Conservation (phyloP, 768 basidiomycete genomes). For the Boletus fagicola region DNA sequence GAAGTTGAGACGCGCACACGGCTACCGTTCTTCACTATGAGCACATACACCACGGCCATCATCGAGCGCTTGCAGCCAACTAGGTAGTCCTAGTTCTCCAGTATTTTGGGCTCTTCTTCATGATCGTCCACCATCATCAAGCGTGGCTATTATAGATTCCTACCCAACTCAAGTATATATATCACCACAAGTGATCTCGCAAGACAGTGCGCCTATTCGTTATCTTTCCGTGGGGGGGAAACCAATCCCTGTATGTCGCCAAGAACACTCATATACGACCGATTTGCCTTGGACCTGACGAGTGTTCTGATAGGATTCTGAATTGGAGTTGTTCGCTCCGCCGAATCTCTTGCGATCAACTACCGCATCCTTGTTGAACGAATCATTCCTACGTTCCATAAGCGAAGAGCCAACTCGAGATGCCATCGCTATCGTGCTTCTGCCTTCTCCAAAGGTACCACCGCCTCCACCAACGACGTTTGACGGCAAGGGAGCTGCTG, state of each 20-base stretch:
- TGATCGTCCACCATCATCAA: slow-evolving; percentile 19
- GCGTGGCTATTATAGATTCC: slow-evolving; percentile 50
- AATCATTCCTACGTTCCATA: slow-evolving; percentile 15
- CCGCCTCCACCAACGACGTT: slow-evolving; percentile 42
- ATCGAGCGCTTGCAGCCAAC: slow-evolving; percentile 45
- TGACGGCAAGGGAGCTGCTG: slow-evolving; percentile 26
- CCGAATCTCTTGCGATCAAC: slow-evolving; percentile 58
- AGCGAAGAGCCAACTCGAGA: not conserved
- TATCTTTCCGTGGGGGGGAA: slow-evolving; percentile 41
- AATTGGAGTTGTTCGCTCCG: slow-evolving; percentile 43
- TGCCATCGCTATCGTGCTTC: slow-evolving; percentile 36
- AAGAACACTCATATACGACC: not conserved
- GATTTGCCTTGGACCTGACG: not conserved
- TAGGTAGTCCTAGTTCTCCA: slow-evolving; percentile 34
- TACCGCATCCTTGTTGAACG: slow-evolving; percentile 50
- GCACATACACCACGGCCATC: slow-evolving; percentile 44
- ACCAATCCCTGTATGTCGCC: slow-evolving; percentile 9
- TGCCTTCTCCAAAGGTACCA: slow-evolving; percentile 47
- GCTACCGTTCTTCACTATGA: slow-evolving; percentile 52
- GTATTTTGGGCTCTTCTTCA: not conserved
- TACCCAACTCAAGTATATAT: slow-evolving; percentile 53
- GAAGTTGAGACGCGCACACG: slow-evolving; percentile 43
- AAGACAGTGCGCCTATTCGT: slow-evolving; percentile 49
- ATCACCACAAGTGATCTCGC: slow-evolving; percentile 32
- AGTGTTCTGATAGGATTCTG: slow-evolving; percentile 28